Evolutionary conservation across 2,329 filamentous ascomycete species (phyloP).

Genomic region (Diaporthe helianthi): DNA sequence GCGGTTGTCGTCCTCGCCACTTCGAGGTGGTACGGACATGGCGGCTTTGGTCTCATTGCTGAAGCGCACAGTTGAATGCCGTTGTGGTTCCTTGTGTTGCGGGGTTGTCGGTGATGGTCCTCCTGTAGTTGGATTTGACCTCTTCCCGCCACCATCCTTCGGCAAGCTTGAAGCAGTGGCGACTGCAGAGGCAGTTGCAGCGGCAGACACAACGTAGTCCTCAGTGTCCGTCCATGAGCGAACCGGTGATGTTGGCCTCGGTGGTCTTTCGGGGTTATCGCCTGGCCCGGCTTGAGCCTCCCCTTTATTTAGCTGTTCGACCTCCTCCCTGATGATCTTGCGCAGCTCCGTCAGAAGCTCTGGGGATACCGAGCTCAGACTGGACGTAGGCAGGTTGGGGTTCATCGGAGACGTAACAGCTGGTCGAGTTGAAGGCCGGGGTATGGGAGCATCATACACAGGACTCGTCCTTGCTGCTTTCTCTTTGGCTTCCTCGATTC

Average conservation of each 20-base stretch:
- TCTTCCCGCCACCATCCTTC: constrained; percentile 26
- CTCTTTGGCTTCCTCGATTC: constrained; percentile 18
- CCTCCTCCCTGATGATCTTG: constrained; percentile 39
- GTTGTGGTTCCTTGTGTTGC: constrained; percentile 15
- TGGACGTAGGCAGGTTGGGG: neutral
- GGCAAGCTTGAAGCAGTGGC: constrained; percentile 9
- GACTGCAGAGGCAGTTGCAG: constrained; percentile 8
- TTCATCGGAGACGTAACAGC: constrained; percentile 5
- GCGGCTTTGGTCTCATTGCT: constrained; percentile 33
- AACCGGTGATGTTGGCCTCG: constrained; percentile 14
- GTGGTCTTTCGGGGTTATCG: constrained; percentile 1
- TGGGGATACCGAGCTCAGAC: constrained; percentile 30
- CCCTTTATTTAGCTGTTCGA: constrained; percentile 30
- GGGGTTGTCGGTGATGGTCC: neutral
- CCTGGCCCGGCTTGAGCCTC: constrained; percentile 7
- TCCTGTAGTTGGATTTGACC: constrained; percentile 3
- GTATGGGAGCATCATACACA: constrained; percentile 1
- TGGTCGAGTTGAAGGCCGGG: neutral
- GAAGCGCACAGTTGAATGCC: constrained; percentile 31
- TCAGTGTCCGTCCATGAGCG: constrained; percentile 8
- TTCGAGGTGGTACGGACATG: constrained; percentile 1
- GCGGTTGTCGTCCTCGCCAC: constrained; percentile 1
- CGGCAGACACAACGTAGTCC: neutral
- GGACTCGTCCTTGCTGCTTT: constrained; percentile 13
- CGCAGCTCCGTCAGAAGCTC: constrained; percentile 37